Base-by-base conservation (phyloP, 2,329 filamentous ascomycete genomes). In the Mariannaea sp. region DNA sequence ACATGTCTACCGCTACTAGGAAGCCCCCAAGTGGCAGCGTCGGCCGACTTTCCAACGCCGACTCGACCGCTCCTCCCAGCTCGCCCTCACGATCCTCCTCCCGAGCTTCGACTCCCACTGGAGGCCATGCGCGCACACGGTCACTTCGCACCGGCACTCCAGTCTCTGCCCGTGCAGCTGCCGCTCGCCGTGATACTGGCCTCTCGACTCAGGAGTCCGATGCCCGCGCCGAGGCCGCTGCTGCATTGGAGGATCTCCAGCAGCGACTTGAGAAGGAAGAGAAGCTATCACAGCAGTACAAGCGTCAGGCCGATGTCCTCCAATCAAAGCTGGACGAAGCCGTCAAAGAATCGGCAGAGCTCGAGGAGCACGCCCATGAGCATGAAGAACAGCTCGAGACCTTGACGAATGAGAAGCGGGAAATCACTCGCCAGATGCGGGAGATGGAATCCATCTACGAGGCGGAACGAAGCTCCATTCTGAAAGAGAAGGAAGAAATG, bases 391-490 rank as follows among this genome's bases (percentile, higher is more conserved):
- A 87, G 67, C 83, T 93, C 53, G 92, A 96, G 72, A 78, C 82
- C 7, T 79, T 97, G 48, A 85, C 86, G 67, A 92, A 90, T 65
- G 90, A 96, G 67, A 92, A 94, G 75, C 85, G 90, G 64, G 92
- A 97, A 63, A 81, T 87, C 49, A 84, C 87, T 24, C 84, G 92
- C 59, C 88, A 95, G 72, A 89, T 90, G 68, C 85, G 93, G 59
- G 94, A 99, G 71, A 86, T 97, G 76, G 92, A 97, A 73, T 86
- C 87, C 59, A 92, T 95, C 60, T 95, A 96, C 71, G 93, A 97
- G 72, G 86, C 89, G 38, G 94, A 99, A 74, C 85, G 91, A 58
- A 90, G 87, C 67, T 85, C 90, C 49, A 89, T 93, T 75, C 85
- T 90, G 68, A 91, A 92, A 73, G 93, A 97, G 72, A 94, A 95